phyloP scores from a whole-genome alignment of 78 protist genomes.

The Creolimax fragrantissima region DNA sequence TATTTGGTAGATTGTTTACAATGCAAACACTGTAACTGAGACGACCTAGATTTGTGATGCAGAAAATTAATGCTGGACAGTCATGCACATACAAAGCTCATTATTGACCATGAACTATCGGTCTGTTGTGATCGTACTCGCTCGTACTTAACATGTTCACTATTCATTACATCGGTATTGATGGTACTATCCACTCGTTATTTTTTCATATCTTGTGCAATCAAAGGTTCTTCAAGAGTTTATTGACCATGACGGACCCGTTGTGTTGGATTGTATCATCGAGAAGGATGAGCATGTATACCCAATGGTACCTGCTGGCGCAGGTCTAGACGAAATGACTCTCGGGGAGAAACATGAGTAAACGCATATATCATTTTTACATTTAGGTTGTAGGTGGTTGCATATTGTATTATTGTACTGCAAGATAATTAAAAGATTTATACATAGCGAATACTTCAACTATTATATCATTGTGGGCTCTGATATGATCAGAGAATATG shows the following conservation, averaged over 20 bases:
- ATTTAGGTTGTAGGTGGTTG: background rate
- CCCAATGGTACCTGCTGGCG: conserved; percentile 41
- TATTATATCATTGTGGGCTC: background rate
- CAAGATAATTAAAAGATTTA: background rate
- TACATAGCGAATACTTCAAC: background rate
- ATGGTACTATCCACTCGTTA: conserved; percentile 1
- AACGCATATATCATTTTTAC: background rate
- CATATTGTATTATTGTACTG: background rate
- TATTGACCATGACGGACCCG: conserved; percentile 20
- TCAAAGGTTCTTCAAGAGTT: conserved; percentile 12
- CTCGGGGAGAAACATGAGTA: background rate
- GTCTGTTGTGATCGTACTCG: too few relatives aligned
- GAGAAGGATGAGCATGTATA: conserved; percentile 38
- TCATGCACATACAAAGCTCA: too few relatives aligned
- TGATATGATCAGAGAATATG: background rate
- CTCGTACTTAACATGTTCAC: too few relatives aligned
- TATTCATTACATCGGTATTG: too few relatives aligned
- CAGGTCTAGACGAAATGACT: conserved; percentile 17
- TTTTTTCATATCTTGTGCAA: background rate
- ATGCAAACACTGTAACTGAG: too few relatives aligned
- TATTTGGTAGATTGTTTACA: too few relatives aligned
- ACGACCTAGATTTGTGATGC: too few relatives aligned
- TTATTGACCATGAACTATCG: too few relatives aligned
- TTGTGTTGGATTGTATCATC: conserved; percentile 21
- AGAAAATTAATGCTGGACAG: too few relatives aligned